A percentile compares a stretch with the other conserved stretches of the same genome.
Evolutionary conservation across 208 protist species (phyloP).

Genomic region (Acanthamoeba triangularis): DNA sequence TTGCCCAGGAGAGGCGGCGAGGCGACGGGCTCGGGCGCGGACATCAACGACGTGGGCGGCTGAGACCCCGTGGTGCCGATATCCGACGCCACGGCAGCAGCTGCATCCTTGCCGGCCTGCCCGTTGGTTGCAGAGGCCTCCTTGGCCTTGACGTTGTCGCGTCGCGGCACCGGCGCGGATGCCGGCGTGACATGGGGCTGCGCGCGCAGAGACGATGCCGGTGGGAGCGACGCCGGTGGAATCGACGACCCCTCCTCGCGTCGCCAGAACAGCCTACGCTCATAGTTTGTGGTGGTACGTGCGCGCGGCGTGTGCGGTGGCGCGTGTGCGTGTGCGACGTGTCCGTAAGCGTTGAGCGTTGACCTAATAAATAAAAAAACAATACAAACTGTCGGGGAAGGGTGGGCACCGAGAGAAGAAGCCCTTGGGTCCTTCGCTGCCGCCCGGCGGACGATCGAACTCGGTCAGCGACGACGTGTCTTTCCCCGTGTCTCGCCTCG

Average conservation of each 20-base stretch:
- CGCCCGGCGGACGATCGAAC: slow-evolving; percentile 7
- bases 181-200: neutral
- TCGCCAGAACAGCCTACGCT: neutral
- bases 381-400: neutral
- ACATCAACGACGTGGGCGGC: neutral
- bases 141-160: neutral
- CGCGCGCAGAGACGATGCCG: neutral
- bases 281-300: neutral
- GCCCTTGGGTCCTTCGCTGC: neutral
- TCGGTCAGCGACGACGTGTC: slow-evolving; percentile 19
- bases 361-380: neutral
- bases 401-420: neutral
- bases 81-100: neutral
- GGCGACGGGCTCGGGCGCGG: slow-evolving; percentile 23
- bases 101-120: neutral
- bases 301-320: neutral
- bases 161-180: neutral
- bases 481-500: neutral
- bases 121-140: neutral
- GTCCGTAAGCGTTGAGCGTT: neutral
- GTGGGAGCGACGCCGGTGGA: neutral
- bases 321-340: too few relatives aligned
- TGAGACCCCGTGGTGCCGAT: neutral
- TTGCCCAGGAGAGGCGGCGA: slow-evolving; percentile 32
- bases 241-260: neutral